Percentiles rank a stretch among this genome's conserved stretches.
phyloP scores from a whole-genome alignment of 2,329 filamentous ascomycete genomes.

The Monilinia laxa region DNA sequence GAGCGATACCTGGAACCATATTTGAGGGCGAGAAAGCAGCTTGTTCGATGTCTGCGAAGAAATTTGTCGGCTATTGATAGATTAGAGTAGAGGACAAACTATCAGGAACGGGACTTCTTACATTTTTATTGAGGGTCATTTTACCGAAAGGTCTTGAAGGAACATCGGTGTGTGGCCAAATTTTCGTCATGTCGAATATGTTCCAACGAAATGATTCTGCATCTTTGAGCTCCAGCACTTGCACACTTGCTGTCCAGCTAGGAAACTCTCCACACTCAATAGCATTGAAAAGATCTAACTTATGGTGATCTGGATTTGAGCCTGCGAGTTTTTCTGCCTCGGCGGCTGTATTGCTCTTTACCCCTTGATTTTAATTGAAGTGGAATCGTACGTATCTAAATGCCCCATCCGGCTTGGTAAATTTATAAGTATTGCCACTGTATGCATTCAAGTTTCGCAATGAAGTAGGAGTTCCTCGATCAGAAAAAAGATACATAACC shows the following conservation, averaged over 20 bases:
- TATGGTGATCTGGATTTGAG: slow-evolving; percentile 61
- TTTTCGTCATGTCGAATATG: slow-evolving; percentile 68
- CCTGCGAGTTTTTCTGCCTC: slow-evolving; percentile 55
- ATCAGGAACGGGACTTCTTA: slow-evolving; percentile 27
- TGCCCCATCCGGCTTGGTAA: slow-evolving; percentile 62
- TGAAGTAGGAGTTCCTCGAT: slow-evolving; percentile 64
- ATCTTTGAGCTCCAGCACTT: slow-evolving; percentile 62
- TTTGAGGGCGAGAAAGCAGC: slow-evolving; percentile 69
- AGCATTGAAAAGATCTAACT: slow-evolving; percentile 62
- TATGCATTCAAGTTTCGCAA: slow-evolving; percentile 68
- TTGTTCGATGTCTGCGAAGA: slow-evolving; percentile 68
- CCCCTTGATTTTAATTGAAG: slow-evolving; percentile 61
- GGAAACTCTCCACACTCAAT: slow-evolving; percentile 61
- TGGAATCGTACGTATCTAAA: slow-evolving; percentile 68
- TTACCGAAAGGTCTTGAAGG: slow-evolving; percentile 62
- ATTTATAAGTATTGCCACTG: slow-evolving; percentile 66
- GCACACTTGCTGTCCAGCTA: slow-evolving; percentile 63
- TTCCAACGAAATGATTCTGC: slow-evolving; percentile 61
- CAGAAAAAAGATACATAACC: slow-evolving; percentile 64
- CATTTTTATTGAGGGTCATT: slow-evolving; percentile 64
- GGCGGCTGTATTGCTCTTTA: slow-evolving; percentile 58
- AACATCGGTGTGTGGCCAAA: slow-evolving; percentile 64
- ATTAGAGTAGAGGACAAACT: neutral
- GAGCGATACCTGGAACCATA: slow-evolving; percentile 65
- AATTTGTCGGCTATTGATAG: slow-evolving; percentile 49